Percentiles rank a stretch among this genome's conserved stretches.
phyloP scores from a whole-genome alignment of 345 rosid genomes.

The Hirschfeldia incana region DNA sequence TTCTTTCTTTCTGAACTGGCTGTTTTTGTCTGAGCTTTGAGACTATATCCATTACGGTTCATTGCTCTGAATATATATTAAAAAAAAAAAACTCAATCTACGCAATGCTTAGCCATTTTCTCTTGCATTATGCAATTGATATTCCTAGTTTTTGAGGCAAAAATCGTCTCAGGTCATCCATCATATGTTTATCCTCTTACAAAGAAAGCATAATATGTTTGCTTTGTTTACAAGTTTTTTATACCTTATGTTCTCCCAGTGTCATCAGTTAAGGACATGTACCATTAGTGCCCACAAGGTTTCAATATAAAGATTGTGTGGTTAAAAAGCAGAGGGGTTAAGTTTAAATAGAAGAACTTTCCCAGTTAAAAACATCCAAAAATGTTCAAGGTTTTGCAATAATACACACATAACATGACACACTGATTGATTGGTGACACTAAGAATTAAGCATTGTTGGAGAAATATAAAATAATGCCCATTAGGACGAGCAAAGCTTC shows the following conservation, averaged over 20 bases:
- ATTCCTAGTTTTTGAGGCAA: constrained; percentile 32
- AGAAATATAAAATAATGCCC: neutral
- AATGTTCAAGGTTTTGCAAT: neutral
- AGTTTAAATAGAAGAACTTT: neutral
- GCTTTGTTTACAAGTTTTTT: neutral
- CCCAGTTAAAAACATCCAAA: neutral
- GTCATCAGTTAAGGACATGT: no score
- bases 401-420: neutral
- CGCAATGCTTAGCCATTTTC: constrained; percentile 13
- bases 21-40: constrained; percentile 6
- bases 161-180: neutral
- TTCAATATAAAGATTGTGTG: neutral
- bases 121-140: constrained; percentile 35
- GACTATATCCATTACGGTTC: constrained; percentile 1
- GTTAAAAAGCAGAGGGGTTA: neutral
- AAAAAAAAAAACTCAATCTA: neutral
- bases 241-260: no score
- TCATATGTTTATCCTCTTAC: neutral
- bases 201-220: neutral
- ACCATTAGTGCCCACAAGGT: neutral
- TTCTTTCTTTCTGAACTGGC: neutral
- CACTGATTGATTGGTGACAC: neutral
- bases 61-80: constrained; percentile 21
- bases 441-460: neutral
- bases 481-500: neutral